Base-by-base conservation (phyloP, 2,329 filamentous ascomycete species). In the Phialemonium atrogriseum region DNA sequence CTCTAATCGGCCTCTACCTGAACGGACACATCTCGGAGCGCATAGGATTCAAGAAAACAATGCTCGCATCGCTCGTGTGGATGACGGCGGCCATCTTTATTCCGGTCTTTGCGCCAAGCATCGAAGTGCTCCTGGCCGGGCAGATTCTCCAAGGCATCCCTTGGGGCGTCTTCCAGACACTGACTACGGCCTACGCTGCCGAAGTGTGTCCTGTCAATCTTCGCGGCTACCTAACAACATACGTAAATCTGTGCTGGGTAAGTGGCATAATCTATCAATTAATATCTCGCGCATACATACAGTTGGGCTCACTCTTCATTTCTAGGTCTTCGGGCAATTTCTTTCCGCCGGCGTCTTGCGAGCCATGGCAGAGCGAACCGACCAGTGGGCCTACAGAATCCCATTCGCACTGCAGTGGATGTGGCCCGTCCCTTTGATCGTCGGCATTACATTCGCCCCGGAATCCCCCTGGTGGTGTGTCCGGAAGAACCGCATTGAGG, bases 391-490 rank as follows among this genome's bases (percentile, higher is more conserved):
- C 5, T 61, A 57, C 35, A 48, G 54, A 9, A 56, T 42, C 10
- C 56, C 58, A 3, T 62, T 55, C 29, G 57, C 47, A 1, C 27
- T 60, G 6, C 56, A 61, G 41, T 65, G 61, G 61, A 41, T 52
- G 2, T 66, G 59, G 53, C 58, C 59, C 1, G 36, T 57, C 3
- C 57, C 58, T 2, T 46, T 66, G 0, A 44, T 62, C 24, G 35
- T 60, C 3, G 48, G 47, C 5, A 50, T 57, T 8, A 35, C 45
- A 16, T 53, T 63, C 25, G 58, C 59, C 5, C 62, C 62, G 2
- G 62, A 65, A 33, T 59, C 54, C 4, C 62, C 62, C 3, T 65
- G 62, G 58, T 64, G 54, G 50, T 51, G 60, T 4, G 54, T 64
- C n/a, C 54, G 59, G 10, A 49, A 54, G 20, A 51, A 52, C 6